A percentile compares a stretch with the other conserved stretches of the same genome.
Conservation (phyloP, 371 early-diverging fungal genomes). For the Syncephalastrum sp. region DNA sequence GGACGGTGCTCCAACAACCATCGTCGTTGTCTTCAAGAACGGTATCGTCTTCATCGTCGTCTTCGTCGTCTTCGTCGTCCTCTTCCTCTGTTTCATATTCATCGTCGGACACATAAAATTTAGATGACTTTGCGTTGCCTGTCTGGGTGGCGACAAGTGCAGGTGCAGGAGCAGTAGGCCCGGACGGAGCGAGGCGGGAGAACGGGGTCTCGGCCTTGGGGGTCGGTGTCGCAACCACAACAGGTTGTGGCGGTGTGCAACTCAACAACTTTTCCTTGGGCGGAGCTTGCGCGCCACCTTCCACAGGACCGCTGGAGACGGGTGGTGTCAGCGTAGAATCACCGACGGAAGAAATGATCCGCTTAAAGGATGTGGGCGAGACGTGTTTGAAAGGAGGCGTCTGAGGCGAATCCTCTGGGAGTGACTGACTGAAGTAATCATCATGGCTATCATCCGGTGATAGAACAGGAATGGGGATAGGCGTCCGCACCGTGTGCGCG, state of each 20-base stretch:
- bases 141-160: background rate
- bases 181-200: background rate
- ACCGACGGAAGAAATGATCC: conserved; percentile 29
- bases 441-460: conserved; percentile 2
- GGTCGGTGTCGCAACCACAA: conserved; percentile 3
- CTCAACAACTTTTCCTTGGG: background rate
- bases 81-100: conserved; percentile 14
- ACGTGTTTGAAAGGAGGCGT: conserved; percentile 24
- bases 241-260: conserved; percentile 5
- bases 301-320: background rate
- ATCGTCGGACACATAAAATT: conserved; percentile 26
- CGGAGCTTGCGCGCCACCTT: no score
- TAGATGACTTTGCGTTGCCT: conserved; percentile 2
- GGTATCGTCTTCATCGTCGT: conserved; percentile 10
- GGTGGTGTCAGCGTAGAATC: conserved; percentile 6
- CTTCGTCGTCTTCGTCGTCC: conserved; percentile 13
- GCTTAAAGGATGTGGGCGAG: conserved; percentile 36
- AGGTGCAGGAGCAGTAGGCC: background rate
- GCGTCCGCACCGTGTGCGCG: conserved; percentile 11
- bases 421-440: conserved; percentile 7
- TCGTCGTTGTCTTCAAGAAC: conserved; percentile 13
- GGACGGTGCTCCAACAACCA: conserved; percentile 20
- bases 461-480: conserved; percentile 7
- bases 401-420: conserved; percentile 7
- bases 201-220: background rate